Conservation (phyloP, 164 flowering plant genomes). For the Malania oleifera region DNA sequence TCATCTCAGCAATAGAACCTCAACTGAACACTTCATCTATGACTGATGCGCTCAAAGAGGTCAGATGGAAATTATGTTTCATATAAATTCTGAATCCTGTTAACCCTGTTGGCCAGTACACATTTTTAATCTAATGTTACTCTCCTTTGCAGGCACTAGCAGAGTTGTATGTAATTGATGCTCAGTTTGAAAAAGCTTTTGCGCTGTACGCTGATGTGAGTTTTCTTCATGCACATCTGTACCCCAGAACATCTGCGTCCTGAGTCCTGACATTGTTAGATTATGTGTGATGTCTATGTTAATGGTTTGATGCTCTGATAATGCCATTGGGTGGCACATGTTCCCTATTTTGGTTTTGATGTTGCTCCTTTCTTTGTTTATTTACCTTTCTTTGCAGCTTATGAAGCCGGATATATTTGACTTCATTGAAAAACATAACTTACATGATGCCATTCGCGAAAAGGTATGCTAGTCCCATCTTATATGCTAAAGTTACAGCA, state of each 20-base stretch:
- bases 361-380: conserved; percentile 11
- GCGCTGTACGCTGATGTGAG: conserved; percentile 96
- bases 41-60: conserved; percentile 93
- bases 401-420: conserved; percentile 84
- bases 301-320: background rate
- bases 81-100: conserved; percentile 2
- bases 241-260: no score
- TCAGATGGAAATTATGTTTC: conserved; percentile 12
- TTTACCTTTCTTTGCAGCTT: conserved; percentile 45
- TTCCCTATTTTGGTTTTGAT: conserved; percentile 1
- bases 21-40: conserved; percentile 84
- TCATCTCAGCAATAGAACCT: conserved; percentile 90
- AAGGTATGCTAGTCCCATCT: conserved; percentile 75
- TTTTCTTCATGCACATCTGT: conserved; percentile 7
- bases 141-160: conserved; percentile 73
- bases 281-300: background rate
- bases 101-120: background rate
- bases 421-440: conserved; percentile 78
- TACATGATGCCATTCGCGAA: conserved; percentile 77
- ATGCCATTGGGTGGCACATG: background rate
- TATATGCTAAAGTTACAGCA: no score
- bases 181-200: conserved; percentile 83
- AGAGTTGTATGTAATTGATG: conserved; percentile 79
- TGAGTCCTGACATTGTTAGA: background rate
- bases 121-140: background rate